These are phyloP conservation scores for Nectriaceae sp. DNA, from an alignment of 2,329 filamentous ascomycete genomes.

Conservation along the genomic window DNA sequence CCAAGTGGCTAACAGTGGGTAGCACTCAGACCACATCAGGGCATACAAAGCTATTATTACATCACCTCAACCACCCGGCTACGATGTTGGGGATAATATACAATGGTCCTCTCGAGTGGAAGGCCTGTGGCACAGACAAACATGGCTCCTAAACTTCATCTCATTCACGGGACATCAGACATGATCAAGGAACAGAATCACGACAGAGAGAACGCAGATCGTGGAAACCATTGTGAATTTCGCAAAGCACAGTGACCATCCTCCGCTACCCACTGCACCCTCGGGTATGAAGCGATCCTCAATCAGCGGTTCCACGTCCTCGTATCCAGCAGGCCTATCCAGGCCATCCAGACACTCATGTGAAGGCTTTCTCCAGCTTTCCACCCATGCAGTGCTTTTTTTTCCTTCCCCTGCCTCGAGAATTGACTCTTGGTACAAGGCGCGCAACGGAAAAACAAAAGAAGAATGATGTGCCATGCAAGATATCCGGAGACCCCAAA, in stretches of 20 bases:
- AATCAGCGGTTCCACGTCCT: conserved; percentile 65
- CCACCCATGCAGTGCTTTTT: conserved; percentile 56
- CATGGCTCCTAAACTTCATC: too few species aligned
- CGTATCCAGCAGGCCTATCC: conserved; percentile 45
- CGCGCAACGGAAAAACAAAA: conserved; percentile 49
- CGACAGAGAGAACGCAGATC: conserved; percentile 15
- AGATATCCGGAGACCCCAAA: conserved; percentile 81
- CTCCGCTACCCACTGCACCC: conserved; percentile 50
- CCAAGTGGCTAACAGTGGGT: too few species aligned
- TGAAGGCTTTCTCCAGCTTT: conserved; percentile 61
- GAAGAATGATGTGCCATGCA: conserved; percentile 61
- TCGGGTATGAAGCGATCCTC: conserved; percentile 65
- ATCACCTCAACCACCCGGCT: too few species aligned
- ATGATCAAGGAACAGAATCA: too few species aligned
- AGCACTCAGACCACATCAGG: too few species aligned
- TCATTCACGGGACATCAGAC: too few species aligned
- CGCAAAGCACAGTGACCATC: conserved; percentile 57
- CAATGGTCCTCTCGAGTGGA: too few species aligned
- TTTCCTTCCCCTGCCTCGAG: conserved; percentile 37
- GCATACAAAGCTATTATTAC: too few species aligned
- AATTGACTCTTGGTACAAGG: conserved; percentile 49
- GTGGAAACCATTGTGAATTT: conserved; percentile 61
- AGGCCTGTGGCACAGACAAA: too few species aligned
- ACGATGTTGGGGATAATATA: too few species aligned
- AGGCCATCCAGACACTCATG: conserved; percentile 53